A percentile compares a stretch with the other conserved stretches of the same genome.
Evolutionary conservation across 176 grass and related monocot genomes (phyloP).

Genomic region (Miscanthus lutarioriparius): DNA sequence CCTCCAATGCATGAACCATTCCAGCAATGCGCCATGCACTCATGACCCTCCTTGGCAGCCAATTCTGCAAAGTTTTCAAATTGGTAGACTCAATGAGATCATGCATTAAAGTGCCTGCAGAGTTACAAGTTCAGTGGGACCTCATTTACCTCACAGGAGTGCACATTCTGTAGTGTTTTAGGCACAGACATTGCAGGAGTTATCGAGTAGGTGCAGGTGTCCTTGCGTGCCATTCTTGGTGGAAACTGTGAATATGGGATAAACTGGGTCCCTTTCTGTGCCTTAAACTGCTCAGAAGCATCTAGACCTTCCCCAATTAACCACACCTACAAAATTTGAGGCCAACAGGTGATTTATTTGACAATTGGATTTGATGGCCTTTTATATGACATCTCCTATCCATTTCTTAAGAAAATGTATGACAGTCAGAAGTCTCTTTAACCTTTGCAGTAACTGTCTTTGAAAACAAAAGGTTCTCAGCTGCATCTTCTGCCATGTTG

Average conservation of each 20-base stretch:
- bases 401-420: neutral
- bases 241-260: conserved; percentile 76
- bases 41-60: conserved; percentile 93
- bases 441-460: conserved; percentile 56
- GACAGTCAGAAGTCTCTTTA: conserved; percentile 1
- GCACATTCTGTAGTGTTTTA: conserved; percentile 71
- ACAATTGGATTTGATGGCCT: neutral
- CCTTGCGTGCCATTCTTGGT: conserved; percentile 57
- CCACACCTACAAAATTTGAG: conserved; percentile 64
- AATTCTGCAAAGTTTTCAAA: conserved; percentile 60
- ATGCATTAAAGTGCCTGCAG: neutral
- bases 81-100: neutral
- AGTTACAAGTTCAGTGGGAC: neutral
- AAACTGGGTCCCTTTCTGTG: conserved; percentile 66
- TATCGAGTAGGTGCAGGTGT: conserved; percentile 60
- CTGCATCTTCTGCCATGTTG: conserved; percentile 49
- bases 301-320: conserved; percentile 74
- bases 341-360: neutral
- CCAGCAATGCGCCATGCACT: conserved; percentile 79
- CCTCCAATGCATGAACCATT: conserved; percentile 79
- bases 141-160: conserved; percentile 79
- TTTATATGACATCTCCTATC: neutral
- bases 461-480: conserved; percentile 54
- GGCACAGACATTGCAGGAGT: conserved; percentile 80
- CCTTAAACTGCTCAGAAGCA: conserved; percentile 52